Conservation (phyloP, 345 rosid genomes). For the Salix brachista region DNA sequence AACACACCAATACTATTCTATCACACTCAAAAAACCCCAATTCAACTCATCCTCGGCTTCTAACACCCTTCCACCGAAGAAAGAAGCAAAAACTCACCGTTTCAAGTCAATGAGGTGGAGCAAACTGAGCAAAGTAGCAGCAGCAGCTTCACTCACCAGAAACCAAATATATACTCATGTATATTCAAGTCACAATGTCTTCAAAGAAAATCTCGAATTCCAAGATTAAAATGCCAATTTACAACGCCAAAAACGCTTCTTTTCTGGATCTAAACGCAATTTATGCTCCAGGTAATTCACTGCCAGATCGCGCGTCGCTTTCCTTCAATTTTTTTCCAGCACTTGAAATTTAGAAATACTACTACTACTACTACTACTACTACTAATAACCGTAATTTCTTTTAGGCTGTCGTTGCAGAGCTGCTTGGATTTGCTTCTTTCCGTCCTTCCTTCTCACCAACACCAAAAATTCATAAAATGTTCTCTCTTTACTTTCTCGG, state of each 20-base stretch:
- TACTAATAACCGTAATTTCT: not conserved
- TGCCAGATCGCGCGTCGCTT: not conserved
- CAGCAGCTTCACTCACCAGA: not conserved
- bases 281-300: conserved; percentile 8
- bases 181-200: not conserved
- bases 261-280: conserved; percentile 44
- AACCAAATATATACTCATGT: not conserved
- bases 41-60: conserved; percentile 23
- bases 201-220: conserved; percentile 29
- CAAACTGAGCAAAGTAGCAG: not conserved
- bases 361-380: too few species aligned
- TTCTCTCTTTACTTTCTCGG: not conserved
- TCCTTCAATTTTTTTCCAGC: not conserved
- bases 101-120: not conserved
- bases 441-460: conserved; percentile 23
- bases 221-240: conserved; percentile 18
- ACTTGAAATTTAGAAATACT: not conserved
- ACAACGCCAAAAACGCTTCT: conserved; percentile 24
- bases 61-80: not conserved
- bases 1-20: conserved; percentile 12
- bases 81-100: conserved; percentile 16
- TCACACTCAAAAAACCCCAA: conserved; percentile 23
- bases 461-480: conserved; percentile 27
- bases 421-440: conserved; percentile 38
- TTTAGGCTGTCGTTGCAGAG: not conserved